phyloP scores from a whole-genome alignment of 2,329 filamentous ascomycete species.

The Ceratocystis cubensis region DNA sequence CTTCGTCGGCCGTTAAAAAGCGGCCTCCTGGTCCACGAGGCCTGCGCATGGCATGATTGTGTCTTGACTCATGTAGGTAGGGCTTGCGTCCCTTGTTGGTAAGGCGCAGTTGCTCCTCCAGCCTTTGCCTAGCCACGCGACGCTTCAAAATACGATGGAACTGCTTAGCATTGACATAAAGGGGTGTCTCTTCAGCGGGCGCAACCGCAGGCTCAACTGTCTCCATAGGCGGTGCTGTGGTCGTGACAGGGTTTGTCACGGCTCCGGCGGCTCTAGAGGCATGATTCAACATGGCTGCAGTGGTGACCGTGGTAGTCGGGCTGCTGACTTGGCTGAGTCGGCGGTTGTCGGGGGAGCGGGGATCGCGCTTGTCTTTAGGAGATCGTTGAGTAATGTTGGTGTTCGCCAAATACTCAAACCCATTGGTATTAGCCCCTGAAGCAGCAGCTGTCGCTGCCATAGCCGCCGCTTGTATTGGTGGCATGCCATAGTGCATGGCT shows the following conservation, averaged over 20 bases:
- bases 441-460: conserved; percentile 88
- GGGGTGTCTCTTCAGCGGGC: conserved; percentile 73
- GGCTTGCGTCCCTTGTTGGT: conserved; percentile 94
- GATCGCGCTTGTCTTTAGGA: conserved; percentile 53
- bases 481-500: conserved; percentile 73
- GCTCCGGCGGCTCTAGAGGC: conserved; percentile 41
- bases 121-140: conserved; percentile 77
- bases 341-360: conserved; percentile 56
- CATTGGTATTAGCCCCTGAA: conserved; percentile 49
- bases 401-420: conserved; percentile 59
- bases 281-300: conserved; percentile 66
- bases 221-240: conserved; percentile 62
- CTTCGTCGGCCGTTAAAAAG: conserved; percentile 92
- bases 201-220: conserved; percentile 51
- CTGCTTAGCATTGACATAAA: conserved; percentile 98
- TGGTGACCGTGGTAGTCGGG: conserved; percentile 60
- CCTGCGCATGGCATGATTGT: conserved; percentile 95
- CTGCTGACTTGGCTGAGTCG: conserved; percentile 68
- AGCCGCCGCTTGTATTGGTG: conserved; percentile 74
- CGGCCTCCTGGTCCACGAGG: conserved; percentile 87
- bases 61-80: conserved; percentile 91
- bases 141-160: conserved; percentile 96
- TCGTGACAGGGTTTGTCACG: conserved; percentile 66
- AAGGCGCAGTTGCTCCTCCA: conserved; percentile 82
- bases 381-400: conserved; percentile 37